Conservation (phyloP, 768 basidiomycete species). For the Rhodotorula diobovata region DNA sequence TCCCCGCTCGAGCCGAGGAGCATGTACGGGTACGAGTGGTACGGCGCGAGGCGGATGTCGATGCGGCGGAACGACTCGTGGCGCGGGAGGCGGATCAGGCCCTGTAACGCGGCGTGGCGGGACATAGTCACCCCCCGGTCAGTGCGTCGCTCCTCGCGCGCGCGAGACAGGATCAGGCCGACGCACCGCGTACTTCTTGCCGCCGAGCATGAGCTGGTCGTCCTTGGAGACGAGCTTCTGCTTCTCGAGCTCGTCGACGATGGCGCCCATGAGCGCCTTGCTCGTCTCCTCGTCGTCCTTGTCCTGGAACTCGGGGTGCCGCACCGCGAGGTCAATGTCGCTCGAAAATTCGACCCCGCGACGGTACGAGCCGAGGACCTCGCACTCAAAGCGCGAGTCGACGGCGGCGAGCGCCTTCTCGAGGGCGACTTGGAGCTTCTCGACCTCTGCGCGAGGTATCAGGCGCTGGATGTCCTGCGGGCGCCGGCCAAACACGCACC, state of each 20-base stretch:
- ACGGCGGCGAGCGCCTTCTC: constrained; percentile 5
- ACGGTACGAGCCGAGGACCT: constrained; percentile 35
- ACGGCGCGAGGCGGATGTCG: constrained; percentile 32
- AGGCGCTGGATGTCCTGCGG: constrained; percentile 33
- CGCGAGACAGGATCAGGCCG: background rate
- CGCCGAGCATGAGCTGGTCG: constrained; percentile 24
- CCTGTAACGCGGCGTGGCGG: background rate
- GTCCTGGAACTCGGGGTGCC: constrained; percentile 18
- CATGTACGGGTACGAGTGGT: constrained; percentile 28
- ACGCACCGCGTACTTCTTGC: constrained; percentile 27
- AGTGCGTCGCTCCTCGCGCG: background rate
- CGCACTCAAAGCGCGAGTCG: constrained; percentile 28
- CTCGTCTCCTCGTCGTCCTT: constrained; percentile 22
- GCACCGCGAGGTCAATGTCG: constrained; percentile 37
- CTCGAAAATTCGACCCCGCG: constrained; percentile 29
- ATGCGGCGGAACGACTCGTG: constrained; percentile 31
- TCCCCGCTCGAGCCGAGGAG: constrained; percentile 36
- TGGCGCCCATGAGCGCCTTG: constrained; percentile 19
- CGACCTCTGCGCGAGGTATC: constrained; percentile 35
- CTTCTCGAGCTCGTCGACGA: constrained; percentile 13
- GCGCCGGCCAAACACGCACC: background rate
- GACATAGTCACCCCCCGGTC: too few relatives aligned
- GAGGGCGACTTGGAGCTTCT: constrained; percentile 18
- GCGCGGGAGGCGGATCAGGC: constrained; percentile 23
- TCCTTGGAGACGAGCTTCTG: constrained; percentile 16